Conservation (phyloP, 192 early-diverging fungal genomes). For the Phycomyces blakesleeanus region DNA sequence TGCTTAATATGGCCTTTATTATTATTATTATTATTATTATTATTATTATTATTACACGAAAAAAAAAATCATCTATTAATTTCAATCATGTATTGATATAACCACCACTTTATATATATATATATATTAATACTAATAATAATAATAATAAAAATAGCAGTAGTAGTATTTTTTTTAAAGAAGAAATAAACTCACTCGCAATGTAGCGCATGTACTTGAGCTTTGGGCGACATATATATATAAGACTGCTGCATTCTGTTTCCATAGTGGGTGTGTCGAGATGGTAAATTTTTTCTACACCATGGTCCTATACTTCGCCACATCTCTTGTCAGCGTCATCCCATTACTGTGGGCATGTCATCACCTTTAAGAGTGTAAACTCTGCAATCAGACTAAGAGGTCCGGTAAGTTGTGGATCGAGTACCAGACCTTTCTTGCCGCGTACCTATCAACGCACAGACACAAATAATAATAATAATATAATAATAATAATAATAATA, state of each 20-base stretch:
- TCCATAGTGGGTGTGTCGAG: conserved; percentile 62
- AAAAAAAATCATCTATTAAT: too few species aligned
- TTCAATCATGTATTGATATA: too few species aligned
- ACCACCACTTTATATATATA: too few species aligned
- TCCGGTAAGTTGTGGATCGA: conserved; percentile 81
- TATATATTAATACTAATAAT: too few species aligned
- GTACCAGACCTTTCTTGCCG: conserved; percentile 84
- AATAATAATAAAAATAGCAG: too few species aligned
- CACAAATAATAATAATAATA: background rate
- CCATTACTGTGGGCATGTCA: background rate
- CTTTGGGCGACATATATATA: conserved; percentile 84
- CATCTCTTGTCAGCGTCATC: background rate
- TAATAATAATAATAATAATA: background rate
- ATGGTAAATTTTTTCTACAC: conserved; percentile 92
- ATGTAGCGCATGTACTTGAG: conserved; percentile 78
- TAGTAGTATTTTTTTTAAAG: too few species aligned
- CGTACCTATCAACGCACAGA: conserved; percentile 55
- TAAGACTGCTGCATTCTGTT: conserved; percentile 67
- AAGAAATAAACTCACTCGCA: conserved; percentile 54
- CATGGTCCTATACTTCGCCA: conserved; percentile 70
- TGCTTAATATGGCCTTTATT: conserved; percentile 33
- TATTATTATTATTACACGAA: too few species aligned
- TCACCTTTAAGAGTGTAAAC: conserved; percentile 78
- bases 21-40: conserved; percentile 16
- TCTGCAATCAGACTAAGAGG: conserved; percentile 86